These are phyloP conservation scores for Ogataea haglerorum DNA, from an alignment of 805 yeast species.

Conservation along the genomic window DNA sequence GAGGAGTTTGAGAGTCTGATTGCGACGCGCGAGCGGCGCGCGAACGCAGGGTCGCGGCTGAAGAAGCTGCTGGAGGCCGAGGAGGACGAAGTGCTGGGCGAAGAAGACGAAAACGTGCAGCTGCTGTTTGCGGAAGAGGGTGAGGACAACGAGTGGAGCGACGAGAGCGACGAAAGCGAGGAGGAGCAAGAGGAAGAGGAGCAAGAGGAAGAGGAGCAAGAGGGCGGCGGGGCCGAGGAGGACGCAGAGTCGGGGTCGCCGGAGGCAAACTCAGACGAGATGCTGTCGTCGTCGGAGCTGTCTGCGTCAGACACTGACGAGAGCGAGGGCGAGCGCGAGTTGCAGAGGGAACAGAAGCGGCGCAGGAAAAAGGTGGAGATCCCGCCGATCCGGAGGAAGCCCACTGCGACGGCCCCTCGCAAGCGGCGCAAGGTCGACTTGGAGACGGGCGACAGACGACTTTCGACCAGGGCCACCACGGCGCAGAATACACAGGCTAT, in stretches of 20 bases:
- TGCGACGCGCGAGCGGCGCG: slow-evolving; percentile 70
- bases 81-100: slow-evolving; percentile 31
- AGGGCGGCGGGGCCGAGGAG: slow-evolving; percentile 30
- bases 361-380: slow-evolving; percentile 37
- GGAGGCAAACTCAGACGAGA: slow-evolving; percentile 38
- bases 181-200: slow-evolving; percentile 28
- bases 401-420: slow-evolving; percentile 27
- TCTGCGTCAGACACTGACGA: slow-evolving; percentile 53
- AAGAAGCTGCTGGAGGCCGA: slow-evolving; percentile 70
- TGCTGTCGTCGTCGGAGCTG: slow-evolving; percentile 54
- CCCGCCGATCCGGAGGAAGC: slow-evolving; percentile 23
- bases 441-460: slow-evolving; percentile 50
- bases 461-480: slow-evolving; percentile 75
- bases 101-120: slow-evolving; percentile 76
- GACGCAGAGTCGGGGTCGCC: slow-evolving; percentile 18
- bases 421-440: slow-evolving; percentile 15
- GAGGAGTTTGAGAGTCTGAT: slow-evolving; percentile 55
- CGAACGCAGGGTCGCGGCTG: slow-evolving; percentile 89
- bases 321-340: slow-evolving; percentile 44
- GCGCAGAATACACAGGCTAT: slow-evolving; percentile 74
- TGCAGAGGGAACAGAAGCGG: slow-evolving; percentile 31
- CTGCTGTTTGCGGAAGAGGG: slow-evolving; percentile 64
- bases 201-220: slow-evolving; percentile 26
- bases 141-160: slow-evolving; percentile 48
- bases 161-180: slow-evolving; percentile 31